Evolutionary conservation across 1,139 yeast genomes (phyloP), one percentile per base, ranked within the genome.

Genomic region (Taphrina flavorubra): DNA sequence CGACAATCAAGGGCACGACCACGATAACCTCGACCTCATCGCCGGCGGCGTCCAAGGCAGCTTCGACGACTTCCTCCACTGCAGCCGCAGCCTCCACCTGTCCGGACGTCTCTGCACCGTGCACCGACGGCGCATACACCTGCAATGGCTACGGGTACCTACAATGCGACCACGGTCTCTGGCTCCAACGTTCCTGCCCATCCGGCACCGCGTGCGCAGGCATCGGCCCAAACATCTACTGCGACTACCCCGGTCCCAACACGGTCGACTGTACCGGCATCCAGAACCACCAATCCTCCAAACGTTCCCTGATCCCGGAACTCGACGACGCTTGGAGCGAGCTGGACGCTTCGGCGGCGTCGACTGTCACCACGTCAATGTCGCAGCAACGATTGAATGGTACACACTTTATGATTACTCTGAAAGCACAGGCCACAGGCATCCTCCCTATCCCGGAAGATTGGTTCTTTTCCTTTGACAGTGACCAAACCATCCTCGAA

Each of bases 111-210:
- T 49, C 60, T 18, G 72, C 69, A 31, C 20, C 72, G 8, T 85
- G 88, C 75, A 76, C 77, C 6, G 82, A 81, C 51, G 87, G 87
- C 64, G 81, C 80, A 13, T 73, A 81, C 47, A 81, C 86, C 3
- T 86, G 89, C 76, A 75, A 82, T 16, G 78, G 79, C 71, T 87
- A 86, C 62, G 72, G 78, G 53, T 81, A 83, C 72, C 86, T 88
- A 16, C 77, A 85, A 49, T 86, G 89, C 77, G 81, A 83, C 74
- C 80, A 78, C 73, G 85, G 86, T 55, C 71, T 76, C 31, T 87
- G 90, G 89, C 86, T 84, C 18, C 74, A 75, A 34, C 81, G 81
- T 74, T 80, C 77, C 51, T 86, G 90, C 77, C 84, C 88, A 10
- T 77, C 82, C 1, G 87, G 88, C 60, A 86, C 89, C 5, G 80